Base-by-base conservation (phyloP, 2,329 filamentous ascomycete genomes). In the Epichloe amarillans region DNA sequence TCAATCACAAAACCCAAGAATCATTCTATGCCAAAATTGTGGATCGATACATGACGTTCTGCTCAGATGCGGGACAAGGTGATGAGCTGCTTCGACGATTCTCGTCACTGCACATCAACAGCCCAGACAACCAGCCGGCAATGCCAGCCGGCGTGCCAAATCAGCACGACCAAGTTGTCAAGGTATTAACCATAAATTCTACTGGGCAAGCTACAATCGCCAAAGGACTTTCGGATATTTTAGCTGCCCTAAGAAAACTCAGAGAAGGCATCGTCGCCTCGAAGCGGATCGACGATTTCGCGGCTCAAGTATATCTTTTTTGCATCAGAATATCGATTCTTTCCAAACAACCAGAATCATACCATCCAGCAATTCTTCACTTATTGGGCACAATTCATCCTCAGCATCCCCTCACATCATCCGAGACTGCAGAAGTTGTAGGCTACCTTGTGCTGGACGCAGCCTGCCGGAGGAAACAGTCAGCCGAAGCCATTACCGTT, bases 1-100 rank as follows among this genome's bases (percentile, higher is more conserved):
- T 87, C 52, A 82, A 91, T 59, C 72, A 77, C 66, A 88, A 86
- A 68, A 79, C 78, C 7, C 91, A 97, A 68, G 86, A 95, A 65
- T 74, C 74, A 50, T 96, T 91, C 71, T 95, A 91, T 68, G 82
- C 83, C 63, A 87, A 83, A 63, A 94, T 96, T 60, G 82, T 90
- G 52, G 84, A 91, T 62, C 82, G 88, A 46, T 96, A 95, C 69
- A 84, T 95, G 79, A 80, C 81, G 55, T 94, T 95, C 66, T 95
- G 89, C 72, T 86, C 86, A 47, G 76, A 83, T 37, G 80, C 82
- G 15, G 79, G 82, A 51, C 79, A 84, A 61, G 76, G 82, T 49
- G 82, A 86, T 56, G 81, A 85, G 57, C 79, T 96, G 26, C 79
- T 89, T 53, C 75, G 77, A 47, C 83, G 86, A 50, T 90, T 95